Evolutionary conservation across 768 basidiomycete genomes (phyloP).

Genomic region (Kwoniella sp.): DNA sequence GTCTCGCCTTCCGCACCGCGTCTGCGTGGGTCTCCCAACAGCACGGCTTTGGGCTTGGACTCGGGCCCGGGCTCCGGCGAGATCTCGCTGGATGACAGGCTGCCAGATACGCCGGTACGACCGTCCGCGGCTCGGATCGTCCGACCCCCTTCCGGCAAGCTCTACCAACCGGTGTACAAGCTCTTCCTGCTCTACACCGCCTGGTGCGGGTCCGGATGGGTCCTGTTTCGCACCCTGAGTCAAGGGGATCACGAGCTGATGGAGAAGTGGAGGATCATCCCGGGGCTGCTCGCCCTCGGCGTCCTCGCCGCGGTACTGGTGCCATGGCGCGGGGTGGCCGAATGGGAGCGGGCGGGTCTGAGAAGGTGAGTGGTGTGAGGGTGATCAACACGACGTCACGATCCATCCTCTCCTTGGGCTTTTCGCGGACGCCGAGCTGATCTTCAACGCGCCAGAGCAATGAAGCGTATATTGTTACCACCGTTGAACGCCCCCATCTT

Average conservation of each 20-base stretch:
- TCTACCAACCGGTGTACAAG: constrained; percentile 56
- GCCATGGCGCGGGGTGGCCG: constrained; percentile 63
- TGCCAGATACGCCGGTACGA: constrained; percentile 13
- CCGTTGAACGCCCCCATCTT: constrained; percentile 61
- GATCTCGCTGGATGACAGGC: constrained; percentile 5
- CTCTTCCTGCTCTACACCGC: constrained; percentile 61
- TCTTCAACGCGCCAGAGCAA: constrained; percentile 60
- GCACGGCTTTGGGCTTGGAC: too few species aligned
- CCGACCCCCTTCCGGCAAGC: constrained; percentile 23
- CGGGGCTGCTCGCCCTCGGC: constrained; percentile 63
- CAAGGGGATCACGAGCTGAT: constrained; percentile 60
- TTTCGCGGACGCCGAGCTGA: too few species aligned
- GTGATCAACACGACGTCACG: background rate
- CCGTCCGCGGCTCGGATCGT: background rate
- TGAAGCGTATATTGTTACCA: constrained; percentile 72
- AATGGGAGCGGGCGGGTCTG: constrained; percentile 70
- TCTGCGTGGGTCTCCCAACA: too few species aligned
- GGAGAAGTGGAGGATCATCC: constrained; percentile 61
- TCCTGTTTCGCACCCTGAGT: constrained; percentile 61
- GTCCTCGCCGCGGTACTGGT: constrained; percentile 60
- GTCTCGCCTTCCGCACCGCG: too few species aligned
- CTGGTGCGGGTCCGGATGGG: constrained; percentile 67
- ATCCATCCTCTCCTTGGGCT: background rate
- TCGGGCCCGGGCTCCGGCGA: too few species aligned
- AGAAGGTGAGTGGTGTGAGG: constrained; percentile 60